These are phyloP conservation scores for Beta macrorhiza DNA, from an alignment of 179 eudicot species.

Conservation along the genomic window DNA sequence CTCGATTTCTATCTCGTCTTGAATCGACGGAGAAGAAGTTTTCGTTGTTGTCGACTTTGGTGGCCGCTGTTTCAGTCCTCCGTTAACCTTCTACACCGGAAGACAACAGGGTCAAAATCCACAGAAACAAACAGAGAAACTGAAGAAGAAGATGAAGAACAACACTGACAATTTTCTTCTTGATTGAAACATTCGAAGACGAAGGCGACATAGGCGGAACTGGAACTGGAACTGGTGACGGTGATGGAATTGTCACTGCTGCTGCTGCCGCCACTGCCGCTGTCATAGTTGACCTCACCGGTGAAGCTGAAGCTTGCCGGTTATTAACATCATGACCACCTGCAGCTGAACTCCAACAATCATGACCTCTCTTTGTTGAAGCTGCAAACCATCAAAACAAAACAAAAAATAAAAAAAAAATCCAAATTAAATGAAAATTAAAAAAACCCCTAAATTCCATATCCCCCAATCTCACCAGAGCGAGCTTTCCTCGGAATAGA, in stretches of 20 bases:
- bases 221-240: slow-evolving; percentile 22
- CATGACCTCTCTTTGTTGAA: slow-evolving; percentile 81
- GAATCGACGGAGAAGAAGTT: slow-evolving; percentile 48
- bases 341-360: slow-evolving; percentile 57
- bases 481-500: slow-evolving; percentile 92
- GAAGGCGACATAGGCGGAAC: slow-evolving; percentile 73
- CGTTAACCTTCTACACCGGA: slow-evolving; percentile 59
- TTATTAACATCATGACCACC: slow-evolving; percentile 36
- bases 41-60: slow-evolving; percentile 54
- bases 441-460: no score
- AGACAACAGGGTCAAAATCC: slow-evolving; percentile 20
- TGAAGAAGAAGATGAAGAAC: neutral
- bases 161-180: slow-evolving; percentile 73
- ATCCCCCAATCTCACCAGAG: slow-evolving; percentile 45
- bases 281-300: slow-evolving; percentile 47
- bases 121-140: neutral
- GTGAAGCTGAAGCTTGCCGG: slow-evolving; percentile 63
- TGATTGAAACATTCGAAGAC: slow-evolving; percentile 57
- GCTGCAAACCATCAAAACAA: slow-evolving; percentile 33
- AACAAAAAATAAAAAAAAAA: neutral
- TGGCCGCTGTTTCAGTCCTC: slow-evolving; percentile 57
- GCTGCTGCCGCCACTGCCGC: slow-evolving; percentile 25
- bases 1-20: slow-evolving; percentile 92
- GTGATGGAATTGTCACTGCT: slow-evolving; percentile 29
- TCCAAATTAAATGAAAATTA: no score